Evolutionary conservation across 139 green algal genomes (phyloP), one percentile per base, ranked within the genome.

Genomic region (Choricystis sp.): DNA sequence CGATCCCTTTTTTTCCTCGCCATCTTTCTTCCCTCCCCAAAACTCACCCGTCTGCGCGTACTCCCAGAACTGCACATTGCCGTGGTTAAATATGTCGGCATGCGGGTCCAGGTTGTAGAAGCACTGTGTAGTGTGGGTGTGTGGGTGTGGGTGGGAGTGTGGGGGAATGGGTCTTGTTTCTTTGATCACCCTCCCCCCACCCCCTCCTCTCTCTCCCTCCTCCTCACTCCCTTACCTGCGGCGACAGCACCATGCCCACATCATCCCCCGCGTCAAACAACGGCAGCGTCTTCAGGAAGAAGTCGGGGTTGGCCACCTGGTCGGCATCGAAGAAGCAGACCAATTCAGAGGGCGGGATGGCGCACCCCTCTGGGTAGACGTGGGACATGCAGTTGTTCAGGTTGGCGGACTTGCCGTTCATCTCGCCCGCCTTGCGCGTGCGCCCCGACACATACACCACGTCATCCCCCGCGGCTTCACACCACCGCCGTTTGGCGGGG

Each of bases 381-480:
- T 77, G 65, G 29, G 59, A 24, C 31, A 77, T 73, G 5, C 70
- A 70, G 58, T 82, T 80, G 72, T 90, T 90, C 58, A 93, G 74
- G 74, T 93, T 93, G 65, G 76, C 76, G 16, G 73, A 82, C 79
- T 93, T 93, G 59, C 85, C 85, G 40, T 93, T 93, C 70, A 89
- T 85, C 72, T 87, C 74, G 57, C 74, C 73, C 52, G 74, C 31
- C 0, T 65, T 31, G 25, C 80, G 79, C 27, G 79, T 81, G 66
- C 84, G 76, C 3, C 84, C 82, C 57, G 69, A 82, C 25, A 91
- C 73, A 61, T 91, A 91, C 23, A 84, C 67, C 9, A 77, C 73
- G 19, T 82, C 19, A n/a, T 72, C 30, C 25, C 65, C 59, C 57
- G 71, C 57, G 19, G 58, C 64, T 26, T 66, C 72, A 25, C 75